These are phyloP conservation scores for Sporothrix protearum DNA, from an alignment of 2,329 filamentous ascomycete genomes.

Conservation along the genomic window DNA sequence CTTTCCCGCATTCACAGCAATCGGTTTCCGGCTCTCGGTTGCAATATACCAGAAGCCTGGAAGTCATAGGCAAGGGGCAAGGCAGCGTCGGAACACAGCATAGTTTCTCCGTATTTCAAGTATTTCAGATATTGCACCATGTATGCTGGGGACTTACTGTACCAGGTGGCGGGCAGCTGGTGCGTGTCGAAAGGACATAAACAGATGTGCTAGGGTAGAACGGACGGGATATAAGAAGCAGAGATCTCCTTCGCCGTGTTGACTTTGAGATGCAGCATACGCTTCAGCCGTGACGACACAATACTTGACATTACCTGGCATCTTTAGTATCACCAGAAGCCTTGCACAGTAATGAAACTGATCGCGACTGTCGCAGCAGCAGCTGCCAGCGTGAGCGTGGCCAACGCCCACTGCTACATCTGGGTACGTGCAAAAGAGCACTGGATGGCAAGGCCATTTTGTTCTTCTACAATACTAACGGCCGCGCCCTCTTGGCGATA, in stretches of 20 bases:
- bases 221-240: neutral
- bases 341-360: neutral
- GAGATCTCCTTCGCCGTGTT: neutral
- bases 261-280: neutral
- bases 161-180: neutral
- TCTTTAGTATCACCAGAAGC: neutral
- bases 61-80: neutral
- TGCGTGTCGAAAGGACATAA: neutral
- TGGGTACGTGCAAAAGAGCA: conserved; percentile 24
- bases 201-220: neutral
- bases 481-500: neutral
- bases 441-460: neutral
- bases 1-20: too few relatives aligned
- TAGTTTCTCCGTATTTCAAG: neutral
- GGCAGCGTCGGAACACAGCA: neutral
- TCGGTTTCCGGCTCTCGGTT: neutral
- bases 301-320: neutral
- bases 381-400: conserved; percentile 22
- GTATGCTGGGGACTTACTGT: neutral
- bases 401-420: conserved; percentile 29
- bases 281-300: neutral
- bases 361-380: neutral
- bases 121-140: neutral
- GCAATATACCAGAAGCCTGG: neutral
- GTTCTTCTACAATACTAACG: neutral